Conservation (phyloP, 495 filamentous ascomycete species). For the Tuber calosporum region DNA sequence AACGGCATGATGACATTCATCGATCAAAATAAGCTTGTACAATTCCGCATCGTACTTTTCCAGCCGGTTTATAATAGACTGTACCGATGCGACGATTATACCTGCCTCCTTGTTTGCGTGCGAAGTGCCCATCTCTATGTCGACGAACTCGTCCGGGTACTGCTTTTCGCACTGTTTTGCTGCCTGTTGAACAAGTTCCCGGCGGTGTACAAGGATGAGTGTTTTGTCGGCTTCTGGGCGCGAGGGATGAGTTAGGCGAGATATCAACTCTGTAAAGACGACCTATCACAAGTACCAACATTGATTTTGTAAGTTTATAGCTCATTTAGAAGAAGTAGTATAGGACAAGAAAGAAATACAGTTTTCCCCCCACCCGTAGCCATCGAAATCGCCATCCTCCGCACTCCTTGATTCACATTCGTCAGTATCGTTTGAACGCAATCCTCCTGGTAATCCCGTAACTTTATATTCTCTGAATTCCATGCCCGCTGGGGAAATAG, state of each 20-base stretch:
- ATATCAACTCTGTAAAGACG: slow-evolving; percentile 93
- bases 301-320: neutral
- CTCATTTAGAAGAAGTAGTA: neutral
- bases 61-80: slow-evolving; percentile 69
- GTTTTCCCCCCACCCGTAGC: slow-evolving; percentile 94
- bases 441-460: slow-evolving; percentile 77
- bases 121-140: slow-evolving; percentile 80
- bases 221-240: slow-evolving; percentile 59
- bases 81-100: slow-evolving; percentile 88
- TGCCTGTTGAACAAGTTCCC: slow-evolving; percentile 94
- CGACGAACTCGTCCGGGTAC: slow-evolving; percentile 71
- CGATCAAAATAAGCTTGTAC: slow-evolving; percentile 90
- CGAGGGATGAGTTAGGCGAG: slow-evolving; percentile 57
- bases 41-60: slow-evolving; percentile 66
- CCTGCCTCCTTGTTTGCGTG: slow-evolving; percentile 71
- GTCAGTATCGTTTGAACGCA: slow-evolving; percentile 78
- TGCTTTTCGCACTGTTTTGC: slow-evolving; percentile 68
- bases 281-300: slow-evolving; percentile 50
- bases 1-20: slow-evolving; percentile 98
- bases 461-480: slow-evolving; percentile 28
- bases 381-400: slow-evolving; percentile 76
- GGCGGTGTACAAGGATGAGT: slow-evolving; percentile 83
- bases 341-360: slow-evolving; percentile 44
- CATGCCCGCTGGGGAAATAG: neutral
- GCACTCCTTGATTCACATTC: slow-evolving; percentile 64